phyloP scores from a whole-genome alignment of 1,284 basidiomycete genomes.

The Ceratobasidium sp. region DNA sequence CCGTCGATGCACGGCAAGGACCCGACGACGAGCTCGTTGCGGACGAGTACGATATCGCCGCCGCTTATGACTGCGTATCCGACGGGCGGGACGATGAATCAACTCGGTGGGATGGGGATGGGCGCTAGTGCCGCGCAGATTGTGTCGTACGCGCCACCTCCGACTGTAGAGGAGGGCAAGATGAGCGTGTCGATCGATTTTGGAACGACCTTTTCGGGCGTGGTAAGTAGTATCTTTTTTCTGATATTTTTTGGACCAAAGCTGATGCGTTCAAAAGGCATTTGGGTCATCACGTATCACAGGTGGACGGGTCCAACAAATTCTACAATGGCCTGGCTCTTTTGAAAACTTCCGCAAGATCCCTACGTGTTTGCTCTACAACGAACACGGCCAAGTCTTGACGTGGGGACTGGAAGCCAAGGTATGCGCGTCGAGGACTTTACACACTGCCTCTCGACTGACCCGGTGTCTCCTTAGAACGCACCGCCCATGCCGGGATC shows the following conservation, averaged over 20 bases:
- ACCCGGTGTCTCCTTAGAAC: conserved; percentile 57
- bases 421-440: not conserved
- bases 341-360: conserved; percentile 84
- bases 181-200: conserved; percentile 84
- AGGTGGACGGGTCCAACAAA: conserved; percentile 78
- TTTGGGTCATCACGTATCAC: conserved; percentile 85
- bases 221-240: conserved; percentile 65
- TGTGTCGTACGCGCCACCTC: not conserved
- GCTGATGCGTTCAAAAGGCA: conserved; percentile 57
- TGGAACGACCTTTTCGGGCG: conserved; percentile 86
- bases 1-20: conserved; percentile 25
- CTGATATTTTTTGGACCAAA: not conserved
- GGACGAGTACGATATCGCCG: conserved; percentile 24
- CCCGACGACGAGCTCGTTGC: conserved; percentile 24
- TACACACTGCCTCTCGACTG: conserved; percentile 7
- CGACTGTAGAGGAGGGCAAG: conserved; percentile 55
- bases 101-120: conserved; percentile 18
- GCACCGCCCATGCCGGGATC: conserved; percentile 74
- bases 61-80: conserved; percentile 18
- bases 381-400: conserved; percentile 74
- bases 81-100: not conserved
- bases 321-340: conserved; percentile 82
- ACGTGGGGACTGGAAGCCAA: conserved; percentile 87
- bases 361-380: conserved; percentile 82
- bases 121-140: not conserved